A percentile compares a stretch with the other conserved stretches of the same genome.
These are phyloP conservation scores for Nicotiana benthamiana DNA, from an alignment of 257 asterid species.

Conservation along the genomic window DNA sequence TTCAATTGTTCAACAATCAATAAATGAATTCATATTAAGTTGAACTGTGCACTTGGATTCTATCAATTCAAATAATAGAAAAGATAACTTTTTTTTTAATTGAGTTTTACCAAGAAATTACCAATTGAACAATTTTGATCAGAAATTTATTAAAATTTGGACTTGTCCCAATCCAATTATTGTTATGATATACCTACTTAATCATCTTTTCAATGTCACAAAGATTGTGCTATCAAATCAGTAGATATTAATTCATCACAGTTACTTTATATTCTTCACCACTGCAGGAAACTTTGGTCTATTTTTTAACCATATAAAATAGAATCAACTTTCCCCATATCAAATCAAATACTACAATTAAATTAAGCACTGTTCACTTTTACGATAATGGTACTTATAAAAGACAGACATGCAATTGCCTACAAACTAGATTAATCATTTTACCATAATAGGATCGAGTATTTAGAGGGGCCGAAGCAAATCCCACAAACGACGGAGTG, in stretches of 20 bases:
- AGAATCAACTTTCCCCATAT: neutral
- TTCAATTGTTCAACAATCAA: no score
- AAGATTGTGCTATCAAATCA: constrained; percentile 1
- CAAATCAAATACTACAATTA: neutral
- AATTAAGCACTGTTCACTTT: neutral
- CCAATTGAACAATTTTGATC: neutral
- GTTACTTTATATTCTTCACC: neutral
- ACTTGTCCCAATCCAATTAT: neutral
- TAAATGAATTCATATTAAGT: no score
- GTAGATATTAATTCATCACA: neutral
- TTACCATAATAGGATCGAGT: neutral
- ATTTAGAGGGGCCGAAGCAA: neutral
- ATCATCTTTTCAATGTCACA: neutral
- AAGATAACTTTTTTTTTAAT: no score
- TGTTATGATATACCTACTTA: neutral
- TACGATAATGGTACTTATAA: neutral
- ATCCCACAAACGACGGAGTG: neutral
- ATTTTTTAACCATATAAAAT: neutral
- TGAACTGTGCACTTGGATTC: no score
- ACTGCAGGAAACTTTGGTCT: neutral
- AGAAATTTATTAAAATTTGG: no score
- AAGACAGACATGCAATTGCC: neutral
- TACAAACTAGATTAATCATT: neutral
- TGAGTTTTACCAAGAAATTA: neutral
- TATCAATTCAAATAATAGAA: no score